A percentile compares a stretch with the other conserved stretches of the same genome.
Conservation (phyloP, 2,329 filamentous ascomycete genomes). For the Colletotrichum brevisporum region DNA sequence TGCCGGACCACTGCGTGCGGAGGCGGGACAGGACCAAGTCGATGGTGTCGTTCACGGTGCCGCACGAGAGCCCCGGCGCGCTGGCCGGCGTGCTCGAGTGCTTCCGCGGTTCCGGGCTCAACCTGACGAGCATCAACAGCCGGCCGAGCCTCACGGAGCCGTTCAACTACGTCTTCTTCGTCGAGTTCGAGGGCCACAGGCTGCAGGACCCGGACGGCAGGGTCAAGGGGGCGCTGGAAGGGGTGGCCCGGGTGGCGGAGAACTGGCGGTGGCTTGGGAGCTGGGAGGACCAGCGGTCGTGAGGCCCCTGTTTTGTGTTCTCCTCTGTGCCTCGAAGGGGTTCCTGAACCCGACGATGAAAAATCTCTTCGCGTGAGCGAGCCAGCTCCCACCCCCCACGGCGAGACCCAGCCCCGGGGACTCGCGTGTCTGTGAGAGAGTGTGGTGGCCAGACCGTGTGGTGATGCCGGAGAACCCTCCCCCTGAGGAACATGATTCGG, state of each 20-base stretch:
- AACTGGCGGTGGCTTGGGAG: constrained; percentile 79
- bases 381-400: neutral
- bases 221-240: constrained; percentile 72
- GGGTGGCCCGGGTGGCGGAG: constrained; percentile 70
- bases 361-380: constrained; percentile 6
- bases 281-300: constrained; percentile 68
- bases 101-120: constrained; percentile 80
- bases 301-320: neutral
- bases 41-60: constrained; percentile 86
- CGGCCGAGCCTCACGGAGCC: constrained; percentile 80
- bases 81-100: constrained; percentile 84
- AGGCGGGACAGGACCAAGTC: constrained; percentile 69
- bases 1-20: constrained; percentile 33
- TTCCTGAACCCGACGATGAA: too few relatives aligned
- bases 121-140: constrained; percentile 92
- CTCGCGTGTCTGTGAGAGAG: neutral
- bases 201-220: constrained; percentile 66
- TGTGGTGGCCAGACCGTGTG: constrained; percentile 18
- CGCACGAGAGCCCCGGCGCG: constrained; percentile 83
- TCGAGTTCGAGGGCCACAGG: constrained; percentile 83
- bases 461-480: constrained; percentile 9
- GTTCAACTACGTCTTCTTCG: constrained; percentile 96
- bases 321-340: neutral
- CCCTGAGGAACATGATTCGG: constrained; percentile 17
- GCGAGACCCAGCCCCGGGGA: constrained; percentile 1